Evolutionary conservation across 2,329 filamentous ascomycete genomes (phyloP).

Genomic region (Fusarium caatingaense): DNA sequence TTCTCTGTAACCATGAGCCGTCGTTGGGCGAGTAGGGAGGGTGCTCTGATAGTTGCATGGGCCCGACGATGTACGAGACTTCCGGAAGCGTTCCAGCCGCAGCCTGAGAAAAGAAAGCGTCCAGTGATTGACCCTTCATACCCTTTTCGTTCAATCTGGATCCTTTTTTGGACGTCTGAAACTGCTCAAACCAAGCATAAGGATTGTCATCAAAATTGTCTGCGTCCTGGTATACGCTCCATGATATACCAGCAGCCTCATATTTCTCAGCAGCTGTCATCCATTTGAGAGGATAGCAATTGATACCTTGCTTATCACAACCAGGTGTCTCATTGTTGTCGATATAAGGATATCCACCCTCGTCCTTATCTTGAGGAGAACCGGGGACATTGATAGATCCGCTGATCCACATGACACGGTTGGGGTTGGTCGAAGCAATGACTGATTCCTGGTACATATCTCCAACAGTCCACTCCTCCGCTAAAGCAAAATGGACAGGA

Average conservation of each 20-base stretch:
- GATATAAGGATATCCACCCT: slow-evolving; percentile 29
- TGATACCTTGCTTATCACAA: not conserved
- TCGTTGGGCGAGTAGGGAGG: slow-evolving; percentile 7
- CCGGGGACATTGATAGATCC: slow-evolving; percentile 65
- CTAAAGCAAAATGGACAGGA: slow-evolving; percentile 6
- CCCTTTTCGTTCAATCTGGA: slow-evolving; percentile 4
- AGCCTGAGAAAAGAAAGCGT: not conserved
- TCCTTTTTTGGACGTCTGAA: slow-evolving; percentile 5
- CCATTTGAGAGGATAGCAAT: slow-evolving; percentile 20
- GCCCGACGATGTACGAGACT: slow-evolving; percentile 14
- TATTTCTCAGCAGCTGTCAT: slow-evolving; percentile 18
- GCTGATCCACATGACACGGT: slow-evolving; percentile 62
- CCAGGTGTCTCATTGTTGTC: slow-evolving; percentile 22
- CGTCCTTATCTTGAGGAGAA: slow-evolving; percentile 26
- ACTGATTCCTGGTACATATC: slow-evolving; percentile 68
- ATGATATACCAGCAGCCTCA: slow-evolving; percentile 15
- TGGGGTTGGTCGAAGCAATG: slow-evolving; percentile 64
- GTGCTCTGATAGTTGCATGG: slow-evolving; percentile 17
- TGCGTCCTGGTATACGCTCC: slow-evolving; percentile 17
- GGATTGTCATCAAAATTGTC: slow-evolving; percentile 23
- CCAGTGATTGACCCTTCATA: slow-evolving; percentile 10
- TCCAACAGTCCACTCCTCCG: slow-evolving; percentile 13
- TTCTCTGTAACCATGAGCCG: slow-evolving; percentile 5
- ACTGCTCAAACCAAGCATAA: slow-evolving; percentile 24
- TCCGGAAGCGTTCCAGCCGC: not conserved